phyloP scores from a whole-genome alignment of 192 early-diverging fungal genomes.

The Coemansia asiatica region DNA sequence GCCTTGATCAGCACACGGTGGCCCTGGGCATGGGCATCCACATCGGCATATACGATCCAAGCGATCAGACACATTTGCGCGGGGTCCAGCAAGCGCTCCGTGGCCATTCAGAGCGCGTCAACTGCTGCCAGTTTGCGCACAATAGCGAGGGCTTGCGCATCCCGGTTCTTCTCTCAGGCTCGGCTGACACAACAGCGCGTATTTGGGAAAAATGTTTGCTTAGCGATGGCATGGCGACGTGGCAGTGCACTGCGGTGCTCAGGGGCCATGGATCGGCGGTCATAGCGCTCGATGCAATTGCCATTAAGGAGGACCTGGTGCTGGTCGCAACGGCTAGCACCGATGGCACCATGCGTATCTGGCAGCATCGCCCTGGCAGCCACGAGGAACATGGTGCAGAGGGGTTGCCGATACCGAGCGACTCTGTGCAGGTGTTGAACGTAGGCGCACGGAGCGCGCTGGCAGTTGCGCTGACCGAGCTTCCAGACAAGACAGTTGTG shows the following conservation, averaged over 20 bases:
- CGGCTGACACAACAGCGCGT: conserved; percentile 74
- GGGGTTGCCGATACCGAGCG: conserved; percentile 29
- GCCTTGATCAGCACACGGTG: conserved; percentile 23
- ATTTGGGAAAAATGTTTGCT: conserved; percentile 62
- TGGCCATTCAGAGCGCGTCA: conserved; percentile 78
- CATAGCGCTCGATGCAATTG: conserved; percentile 58
- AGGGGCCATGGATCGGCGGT: conserved; percentile 67
- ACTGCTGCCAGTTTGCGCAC: conserved; percentile 71
- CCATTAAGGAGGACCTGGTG: conserved; percentile 6
- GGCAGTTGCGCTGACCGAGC: conserved; percentile 63
- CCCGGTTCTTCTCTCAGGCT: conserved; percentile 72
- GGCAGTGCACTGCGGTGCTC: conserved; percentile 68
- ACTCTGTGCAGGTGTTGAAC: conserved; percentile 69
- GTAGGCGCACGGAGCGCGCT: conserved; percentile 68
- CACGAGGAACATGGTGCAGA: not conserved
- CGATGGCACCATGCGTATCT: conserved; percentile 32
- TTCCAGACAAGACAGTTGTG: conserved; percentile 55
- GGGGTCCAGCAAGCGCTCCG: conserved; percentile 61
- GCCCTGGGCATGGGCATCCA: conserved; percentile 71
- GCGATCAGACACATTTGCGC: conserved; percentile 45
- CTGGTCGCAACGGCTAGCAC: conserved; percentile 23
- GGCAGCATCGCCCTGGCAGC: conserved; percentile 10
- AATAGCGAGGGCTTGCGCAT: conserved; percentile 46
- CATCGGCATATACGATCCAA: conserved; percentile 72
- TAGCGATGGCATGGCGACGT: conserved; percentile 21